phyloP scores from a whole-genome alignment of 257 asterid genomes.

The Ligustrum vulgare region DNA sequence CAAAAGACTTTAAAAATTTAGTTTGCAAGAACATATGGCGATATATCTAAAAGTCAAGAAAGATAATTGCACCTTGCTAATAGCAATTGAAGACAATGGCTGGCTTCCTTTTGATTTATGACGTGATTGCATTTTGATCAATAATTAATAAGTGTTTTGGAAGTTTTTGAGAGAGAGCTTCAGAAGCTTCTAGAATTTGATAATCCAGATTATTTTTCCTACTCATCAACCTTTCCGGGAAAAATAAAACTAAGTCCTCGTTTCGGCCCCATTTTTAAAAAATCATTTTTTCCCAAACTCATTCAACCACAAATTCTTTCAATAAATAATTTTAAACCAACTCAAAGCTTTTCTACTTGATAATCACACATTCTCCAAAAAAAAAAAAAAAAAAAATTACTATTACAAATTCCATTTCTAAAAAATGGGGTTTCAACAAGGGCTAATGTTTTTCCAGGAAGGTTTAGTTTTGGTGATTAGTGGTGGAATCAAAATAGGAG shows the following conservation, averaged over 20 bases:
- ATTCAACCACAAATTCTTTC: no score
- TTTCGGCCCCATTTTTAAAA: no score
- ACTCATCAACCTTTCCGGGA: neutral
- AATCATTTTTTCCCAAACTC: no score
- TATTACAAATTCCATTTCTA: no score
- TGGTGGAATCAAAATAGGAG: neutral
- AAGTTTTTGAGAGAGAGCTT: neutral
- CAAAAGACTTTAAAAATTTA: slow-evolving; percentile 6
- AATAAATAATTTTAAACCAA: no score
- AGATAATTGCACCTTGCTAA: neutral
- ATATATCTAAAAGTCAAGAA: neutral
- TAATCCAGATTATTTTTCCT: neutral
- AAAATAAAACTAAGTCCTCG: neutral
- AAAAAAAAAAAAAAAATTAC: no score
- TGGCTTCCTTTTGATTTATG: neutral
- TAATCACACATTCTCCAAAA: no score
- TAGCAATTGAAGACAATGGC: neutral
- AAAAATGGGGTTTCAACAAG: no score
- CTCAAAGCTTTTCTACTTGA: no score
- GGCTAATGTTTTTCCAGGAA: neutral
- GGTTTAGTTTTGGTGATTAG: neutral
- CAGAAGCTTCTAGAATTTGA: neutral
- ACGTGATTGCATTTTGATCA: neutral
- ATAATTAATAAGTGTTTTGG: neutral
- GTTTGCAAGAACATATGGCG: neutral